Evolutionary conservation across 345 rosid genomes (phyloP).

Genomic region (Firmiana major): DNA sequence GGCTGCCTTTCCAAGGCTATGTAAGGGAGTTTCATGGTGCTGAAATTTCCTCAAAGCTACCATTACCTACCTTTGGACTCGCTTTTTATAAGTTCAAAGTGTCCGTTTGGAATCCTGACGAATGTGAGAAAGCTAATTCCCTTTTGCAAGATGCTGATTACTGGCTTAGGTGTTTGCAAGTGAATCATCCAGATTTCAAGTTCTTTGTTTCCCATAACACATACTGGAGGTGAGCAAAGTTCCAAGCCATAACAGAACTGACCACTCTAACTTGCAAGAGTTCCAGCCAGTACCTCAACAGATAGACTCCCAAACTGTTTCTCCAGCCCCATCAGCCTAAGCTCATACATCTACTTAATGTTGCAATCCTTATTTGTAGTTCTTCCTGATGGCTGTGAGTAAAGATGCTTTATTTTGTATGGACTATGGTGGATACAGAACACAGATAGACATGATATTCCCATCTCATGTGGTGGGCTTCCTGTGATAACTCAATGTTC

Average conservation of each 20-base stretch:
- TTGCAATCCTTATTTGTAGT: not conserved
- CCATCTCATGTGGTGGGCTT: not conserved
- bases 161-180: conserved; percentile 68
- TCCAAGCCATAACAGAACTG: conserved; percentile 9
- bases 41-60: conserved; percentile 41
- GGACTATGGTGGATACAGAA: not conserved
- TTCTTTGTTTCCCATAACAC: conserved; percentile 61
- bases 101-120: conserved; percentile 69
- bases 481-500: not conserved
- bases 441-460: conserved; percentile 2
- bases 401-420: not conserved
- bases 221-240: conserved; percentile 32
- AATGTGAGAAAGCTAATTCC: conserved; percentile 50
- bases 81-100: conserved; percentile 76
- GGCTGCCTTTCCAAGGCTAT: conserved; percentile 18
- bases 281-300: not conserved
- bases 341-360: not conserved
- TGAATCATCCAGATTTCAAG: conserved; percentile 69
- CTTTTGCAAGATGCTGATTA: conserved; percentile 59
- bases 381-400: not conserved
- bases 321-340: not conserved
- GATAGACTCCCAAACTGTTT: not conserved
- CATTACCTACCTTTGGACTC: conserved; percentile 68
- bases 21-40: conserved; percentile 29
- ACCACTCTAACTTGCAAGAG: conserved; percentile 19